Evolutionary conservation across 306 rosid species (phyloP), one percentile per base, ranked within the genome.

Genomic region (Rosa persica): DNA sequence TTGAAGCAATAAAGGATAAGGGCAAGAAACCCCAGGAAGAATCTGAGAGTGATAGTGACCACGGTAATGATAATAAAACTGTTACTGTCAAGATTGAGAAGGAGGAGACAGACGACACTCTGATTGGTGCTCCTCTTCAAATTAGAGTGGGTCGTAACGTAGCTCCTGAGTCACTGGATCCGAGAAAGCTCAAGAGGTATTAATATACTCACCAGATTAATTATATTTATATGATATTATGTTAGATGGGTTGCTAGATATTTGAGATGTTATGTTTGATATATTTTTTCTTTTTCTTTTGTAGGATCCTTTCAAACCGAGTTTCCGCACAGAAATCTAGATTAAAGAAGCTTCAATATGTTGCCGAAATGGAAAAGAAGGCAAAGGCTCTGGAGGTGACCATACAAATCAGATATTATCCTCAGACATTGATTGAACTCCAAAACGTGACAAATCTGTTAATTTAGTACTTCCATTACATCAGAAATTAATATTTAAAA

Each of bases 341-440:
- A 73, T 34, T 72, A 66, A 82, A 76, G 81, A 85, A 77, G 84
- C 47, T 64, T 36, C 75, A 82, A 34, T 58, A 85, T 57, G 67
- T 82, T 20, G 17, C 34, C 2, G 78, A 79, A 5, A 47, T 79
- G 84, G 86, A 87, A 67, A 55, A 42, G 13, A 74, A 76, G 74
- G 73, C 61, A n/a, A 81, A 76, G 49, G 25, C 25, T 10, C 43
- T 72, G 8, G 61, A 91, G 93, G 93, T 86, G 69, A 81, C 22
- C 19, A 66, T 20, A 36, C 16, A 25, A 23, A 22, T 25, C 54
- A 12, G 25, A 67, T 68, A 67, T n/a, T 23, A 12, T 12, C 54
- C 55, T 43, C 36, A 23, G 5, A 43, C 16, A 42, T 15, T 70
- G 27, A 70, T 30, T 43, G 11, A 11, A 70, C 22, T 23, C 17